These are phyloP conservation scores for Neocatenulostroma microsporum DNA, from an alignment of 2,329 filamentous ascomycete species.

Conservation along the genomic window DNA sequence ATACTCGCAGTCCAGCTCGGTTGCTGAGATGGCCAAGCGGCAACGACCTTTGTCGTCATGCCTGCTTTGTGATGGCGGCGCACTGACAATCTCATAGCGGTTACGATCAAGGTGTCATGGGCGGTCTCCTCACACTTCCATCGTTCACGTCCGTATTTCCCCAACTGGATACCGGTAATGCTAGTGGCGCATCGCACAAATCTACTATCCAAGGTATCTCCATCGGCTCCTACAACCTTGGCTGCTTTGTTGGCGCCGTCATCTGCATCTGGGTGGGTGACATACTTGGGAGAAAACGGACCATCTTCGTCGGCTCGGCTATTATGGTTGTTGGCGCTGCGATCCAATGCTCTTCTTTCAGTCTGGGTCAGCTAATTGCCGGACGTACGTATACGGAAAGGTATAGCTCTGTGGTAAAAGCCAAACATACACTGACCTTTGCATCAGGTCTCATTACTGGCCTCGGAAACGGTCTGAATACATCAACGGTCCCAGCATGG, in stretches of 20 bases:
- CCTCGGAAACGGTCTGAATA: conserved; percentile 47
- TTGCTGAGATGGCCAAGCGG: too few species aligned
- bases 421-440: too few species aligned
- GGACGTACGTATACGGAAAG: too few species aligned
- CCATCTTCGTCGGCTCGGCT: conserved; percentile 42
- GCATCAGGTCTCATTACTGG: conserved; percentile 47
- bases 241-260: conserved; percentile 44
- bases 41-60: too few species aligned
- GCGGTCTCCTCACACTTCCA: conserved; percentile 36
- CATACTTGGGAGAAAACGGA: conserved; percentile 43
- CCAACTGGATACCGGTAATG: conserved; percentile 27
- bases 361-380: conserved; percentile 40
- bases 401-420: too few species aligned
- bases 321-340: conserved; percentile 46
- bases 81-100: too few species aligned
- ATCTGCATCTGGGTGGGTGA: conserved; percentile 45
- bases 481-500: conserved; percentile 46
- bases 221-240: conserved; percentile 19
- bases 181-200: conserved; percentile 2
- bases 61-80: too few species aligned
- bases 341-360: conserved; percentile 42
- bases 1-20: too few species aligned
- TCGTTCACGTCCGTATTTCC: conserved; percentile 35
- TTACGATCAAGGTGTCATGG: conserved; percentile 36
- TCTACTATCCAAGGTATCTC: conserved; percentile 24